A percentile compares a stretch with the other conserved stretches of the same genome.
Evolutionary conservation across 306 rosid genomes (phyloP).

Genomic region (Dryas drummondii): DNA sequence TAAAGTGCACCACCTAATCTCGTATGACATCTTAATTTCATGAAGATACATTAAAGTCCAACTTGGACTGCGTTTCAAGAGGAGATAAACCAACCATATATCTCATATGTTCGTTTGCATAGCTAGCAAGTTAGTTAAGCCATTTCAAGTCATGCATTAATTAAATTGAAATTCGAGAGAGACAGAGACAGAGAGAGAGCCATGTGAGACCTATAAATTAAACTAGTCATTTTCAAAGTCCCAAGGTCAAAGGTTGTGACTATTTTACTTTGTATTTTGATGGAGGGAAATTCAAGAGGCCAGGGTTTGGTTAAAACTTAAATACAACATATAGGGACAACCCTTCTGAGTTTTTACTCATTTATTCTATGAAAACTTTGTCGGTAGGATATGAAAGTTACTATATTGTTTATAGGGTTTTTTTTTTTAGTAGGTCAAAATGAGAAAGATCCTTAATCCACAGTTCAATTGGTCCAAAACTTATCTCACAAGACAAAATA

Average conservation of each 20-base stretch:
- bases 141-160: not conserved
- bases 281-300: conserved; percentile 19
- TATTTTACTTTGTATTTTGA: conserved; percentile 19
- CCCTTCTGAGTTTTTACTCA: conserved; percentile 1
- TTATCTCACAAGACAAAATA: too few relatives aligned
- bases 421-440: too few relatives aligned
- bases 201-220: not conserved
- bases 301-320: conserved; percentile 13
- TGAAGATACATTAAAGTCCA: not conserved
- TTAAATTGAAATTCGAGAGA: not conserved
- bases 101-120: not conserved
- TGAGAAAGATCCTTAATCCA: too few relatives aligned
- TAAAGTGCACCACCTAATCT: not conserved
- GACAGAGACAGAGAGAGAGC: not conserved
- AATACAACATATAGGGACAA: not conserved
- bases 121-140: not conserved
- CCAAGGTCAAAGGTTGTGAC: conserved; percentile 40
- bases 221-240: not conserved
- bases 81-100: not conserved
- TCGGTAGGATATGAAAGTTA: not conserved
- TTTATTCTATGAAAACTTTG: not conserved
- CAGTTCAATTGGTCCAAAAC: too few relatives aligned
- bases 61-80: conserved; percentile 2
- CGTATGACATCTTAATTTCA: not conserved
- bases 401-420: not conserved